Evolutionary conservation across 2,329 filamentous ascomycete species (phyloP), one percentile per base, ranked within the genome.

Genomic region (Aulographum hederae): DNA sequence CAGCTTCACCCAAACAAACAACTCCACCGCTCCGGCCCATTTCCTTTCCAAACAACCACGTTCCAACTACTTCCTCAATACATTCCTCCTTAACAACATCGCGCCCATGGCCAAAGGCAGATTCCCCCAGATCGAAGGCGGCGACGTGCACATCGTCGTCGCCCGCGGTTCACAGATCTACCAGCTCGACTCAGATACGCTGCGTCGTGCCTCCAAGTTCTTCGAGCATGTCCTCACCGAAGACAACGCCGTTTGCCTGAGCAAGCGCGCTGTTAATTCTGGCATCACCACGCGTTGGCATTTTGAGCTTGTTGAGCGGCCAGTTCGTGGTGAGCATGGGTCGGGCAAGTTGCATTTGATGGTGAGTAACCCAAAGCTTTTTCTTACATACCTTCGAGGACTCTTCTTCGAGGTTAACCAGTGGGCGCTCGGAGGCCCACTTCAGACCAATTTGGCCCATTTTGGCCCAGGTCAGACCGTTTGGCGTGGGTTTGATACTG

Each of bases 61-160:
- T 25, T 25, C n/a, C 21, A 25, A n/a, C n/a, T n/a, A 25, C 21
- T 25, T 25, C 21, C 8, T n/a, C 8, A 8, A 8, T 25, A 8
- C n/a, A 8, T 8, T 25, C n/a, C n/a, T 25, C 8, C 21, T 8
- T 8, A 25, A 8, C 21, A 25, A 25, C 21, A 25, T 25, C 8
- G 21, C 21, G 21, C n/a, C 8, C 21, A 8, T 8, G 21, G n/a
- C 21, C 21, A n/a, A 25, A 25, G 8, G 6, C 5, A 29, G 30
- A 18, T 35, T 20, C 17, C 33, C 33, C 4, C 11, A 17, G 6
- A 32, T 27, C 30, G 14, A 13, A 14, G 50, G 21, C 45, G 46
- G 51, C 34, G 50, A 53, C 21, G 49, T 53, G 6, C 41, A 46
- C 25, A 33, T 55, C 18, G 38, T 47, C 10, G 45, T 55, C 14